Base-by-base conservation (phyloP, 2,329 filamentous ascomycete genomes). In the Paramyrothecium roridum region DNA sequence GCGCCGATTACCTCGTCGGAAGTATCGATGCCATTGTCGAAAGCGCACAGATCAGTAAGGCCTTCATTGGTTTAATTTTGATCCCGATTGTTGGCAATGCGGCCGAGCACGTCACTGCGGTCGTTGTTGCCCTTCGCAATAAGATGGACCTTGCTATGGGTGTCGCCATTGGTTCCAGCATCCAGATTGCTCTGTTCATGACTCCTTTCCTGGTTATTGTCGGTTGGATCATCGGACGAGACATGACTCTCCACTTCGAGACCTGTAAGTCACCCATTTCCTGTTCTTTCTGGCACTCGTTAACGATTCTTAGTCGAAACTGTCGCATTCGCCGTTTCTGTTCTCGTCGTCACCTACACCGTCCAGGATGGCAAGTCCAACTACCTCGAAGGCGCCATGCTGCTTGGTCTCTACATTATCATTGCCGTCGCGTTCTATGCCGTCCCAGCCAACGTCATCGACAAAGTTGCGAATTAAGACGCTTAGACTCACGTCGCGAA, bases 351-450 rank as follows among this genome's bases (percentile, higher is more conserved):
- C 34, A 90, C 84, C 55, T 92, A 85, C 71, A 89, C 83, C 3
- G 87, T 93, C 47, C 87, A 90, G 67, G 90, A 93, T 66, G 90
- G 90, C 65, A 90, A 89, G 71, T 90, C 86, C 16, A 95, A 93
- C 71, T 93, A 93, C 63, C 82, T 93, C 21, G 90, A 93, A 70
- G 90, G 90, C 48, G 88, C 88, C 50, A 89, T 93, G 84, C 66
- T 76, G 49, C 65, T 76, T 55, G 74, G 73, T 51, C 73, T 86
- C 17, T 86, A 85, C 65, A 64, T 79, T 50, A 85, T 86, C 62
- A 85, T 86, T 57, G 83, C 83, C 4, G 70, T 85, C 34, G 82
- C 83, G 17, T 85, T 85, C 65, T 85, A 80, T 63, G 81, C 80
- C 55, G 82, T 77, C 16, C 82, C 82, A 3, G 63, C 65, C 57